Percentiles rank a stretch among this genome's conserved stretches.
Conservation (phyloP, 202 grass and related monocot species). For the Brachypodium distachyon region DNA sequence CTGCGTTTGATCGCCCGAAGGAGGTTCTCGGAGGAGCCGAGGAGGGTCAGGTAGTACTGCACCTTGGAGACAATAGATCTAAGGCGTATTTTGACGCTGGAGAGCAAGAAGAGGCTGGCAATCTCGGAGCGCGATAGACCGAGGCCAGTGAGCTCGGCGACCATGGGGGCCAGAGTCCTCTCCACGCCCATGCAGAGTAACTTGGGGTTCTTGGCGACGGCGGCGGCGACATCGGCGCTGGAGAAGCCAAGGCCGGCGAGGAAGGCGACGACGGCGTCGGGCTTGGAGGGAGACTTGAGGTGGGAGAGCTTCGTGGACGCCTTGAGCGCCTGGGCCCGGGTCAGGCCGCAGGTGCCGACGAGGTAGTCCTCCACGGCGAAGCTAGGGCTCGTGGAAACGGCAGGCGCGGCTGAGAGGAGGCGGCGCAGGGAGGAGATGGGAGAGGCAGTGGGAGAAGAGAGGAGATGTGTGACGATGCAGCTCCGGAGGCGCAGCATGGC, state of each 20-base stretch:
- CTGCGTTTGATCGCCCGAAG: neutral
- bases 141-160: neutral
- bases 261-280: neutral
- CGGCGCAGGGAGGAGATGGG: neutral
- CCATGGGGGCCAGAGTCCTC: neutral
- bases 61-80: neutral
- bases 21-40: neutral
- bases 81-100: rapidly evolving
- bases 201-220: neutral
- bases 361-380: neutral
- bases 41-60: neutral
- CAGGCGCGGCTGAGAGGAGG: neutral
- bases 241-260: neutral
- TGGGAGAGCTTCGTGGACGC: neutral
- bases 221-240: neutral
- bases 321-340: neutral
- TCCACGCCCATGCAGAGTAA: neutral
- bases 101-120: neutral
- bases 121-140: neutral
- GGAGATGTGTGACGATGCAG: neutral
- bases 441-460: neutral
- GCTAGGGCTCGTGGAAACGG: neutral
- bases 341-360: neutral
- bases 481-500: neutral
- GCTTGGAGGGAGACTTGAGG: neutral